A percentile compares a stretch with the other conserved stretches of the same genome.
Conservation (phyloP, 2,329 filamentous ascomycete species). For the Lachnellula arida region DNA sequence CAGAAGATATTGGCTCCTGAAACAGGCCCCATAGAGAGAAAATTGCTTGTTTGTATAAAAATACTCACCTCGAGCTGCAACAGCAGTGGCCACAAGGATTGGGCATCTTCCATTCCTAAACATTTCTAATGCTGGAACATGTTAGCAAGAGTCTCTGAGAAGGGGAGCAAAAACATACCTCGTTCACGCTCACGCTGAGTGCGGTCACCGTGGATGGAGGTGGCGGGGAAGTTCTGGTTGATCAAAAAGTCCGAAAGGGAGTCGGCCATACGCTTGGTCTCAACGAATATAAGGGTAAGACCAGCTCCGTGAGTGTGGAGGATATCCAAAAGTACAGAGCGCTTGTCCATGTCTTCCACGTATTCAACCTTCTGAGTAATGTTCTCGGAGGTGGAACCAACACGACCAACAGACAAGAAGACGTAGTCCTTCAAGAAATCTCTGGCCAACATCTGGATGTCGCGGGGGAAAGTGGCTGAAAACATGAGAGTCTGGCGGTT, state of each 20-base stretch:
- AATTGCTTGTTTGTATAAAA: background rate
- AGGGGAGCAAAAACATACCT: too few relatives aligned
- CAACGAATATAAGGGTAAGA: constrained; percentile 94
- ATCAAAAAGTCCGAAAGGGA: constrained; percentile 96
- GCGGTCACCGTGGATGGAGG: constrained; percentile 96
- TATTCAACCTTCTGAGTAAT: constrained; percentile 99
- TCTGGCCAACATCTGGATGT: constrained; percentile 98
- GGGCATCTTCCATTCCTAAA: constrained; percentile 95
- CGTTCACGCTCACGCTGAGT: constrained; percentile 94
- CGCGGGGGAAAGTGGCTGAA: constrained; percentile 96
- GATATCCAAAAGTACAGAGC: constrained; percentile 94
- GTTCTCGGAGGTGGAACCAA: constrained; percentile 99
- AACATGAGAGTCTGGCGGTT: constrained; percentile 99
- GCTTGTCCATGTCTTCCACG: constrained; percentile 95
- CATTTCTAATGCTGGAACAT: constrained; percentile 55
- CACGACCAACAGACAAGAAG: constrained; percentile 97
- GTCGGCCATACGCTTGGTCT: constrained; percentile 99
- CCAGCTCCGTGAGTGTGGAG: constrained; percentile 88
- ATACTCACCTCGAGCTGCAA: constrained; percentile 62
- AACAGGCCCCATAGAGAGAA: too few relatives aligned
- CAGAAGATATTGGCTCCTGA: too few relatives aligned
- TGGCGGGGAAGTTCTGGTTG: constrained; percentile 97
- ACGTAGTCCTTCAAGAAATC: constrained; percentile 99
- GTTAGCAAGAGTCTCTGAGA: too few relatives aligned
- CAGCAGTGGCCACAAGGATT: constrained; percentile 93